phyloP scores from a whole-genome alignment of 345 rosid genomes.

The Schrenkiella parvula region DNA sequence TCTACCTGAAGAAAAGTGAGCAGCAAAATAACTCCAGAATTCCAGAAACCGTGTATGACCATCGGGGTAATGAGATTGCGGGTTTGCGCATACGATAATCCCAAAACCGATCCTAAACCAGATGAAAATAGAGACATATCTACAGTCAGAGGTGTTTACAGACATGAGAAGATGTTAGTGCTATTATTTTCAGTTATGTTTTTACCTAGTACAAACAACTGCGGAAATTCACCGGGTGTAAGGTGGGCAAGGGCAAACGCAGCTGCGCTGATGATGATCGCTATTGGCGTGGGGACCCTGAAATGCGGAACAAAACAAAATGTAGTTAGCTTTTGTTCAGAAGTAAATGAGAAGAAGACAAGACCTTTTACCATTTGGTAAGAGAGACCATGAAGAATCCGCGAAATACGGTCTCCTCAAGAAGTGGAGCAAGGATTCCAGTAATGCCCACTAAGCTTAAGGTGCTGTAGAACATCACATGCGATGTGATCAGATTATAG shows the following conservation, averaged over 20 bases:
- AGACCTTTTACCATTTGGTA: constrained; percentile 66
- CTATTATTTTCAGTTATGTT: not conserved
- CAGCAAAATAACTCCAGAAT: constrained; percentile 75
- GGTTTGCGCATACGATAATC: constrained; percentile 85
- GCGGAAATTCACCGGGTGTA: constrained; percentile 90
- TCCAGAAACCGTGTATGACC: constrained; percentile 82
- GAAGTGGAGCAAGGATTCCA: constrained; percentile 87
- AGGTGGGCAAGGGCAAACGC: constrained; percentile 90
- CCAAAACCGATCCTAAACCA: constrained; percentile 57
- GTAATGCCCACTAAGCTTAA: constrained; percentile 85
- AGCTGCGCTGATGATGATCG: constrained; percentile 79
- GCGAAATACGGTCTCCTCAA: constrained; percentile 93
- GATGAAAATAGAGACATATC: not conserved
- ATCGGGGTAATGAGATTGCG: constrained; percentile 82
- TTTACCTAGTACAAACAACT: constrained; percentile 75
- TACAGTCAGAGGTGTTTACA: not conserved
- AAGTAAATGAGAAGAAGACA: not conserved
- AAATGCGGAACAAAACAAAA: not conserved
- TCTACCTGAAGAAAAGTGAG: constrained; percentile 88
- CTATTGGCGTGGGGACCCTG: constrained; percentile 90
- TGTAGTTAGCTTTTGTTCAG: not conserved
- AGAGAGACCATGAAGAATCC: constrained; percentile 92
- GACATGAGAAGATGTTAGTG: not conserved
- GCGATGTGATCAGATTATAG: not conserved
- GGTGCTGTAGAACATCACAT: constrained; percentile 47